Percentiles rank a stretch among this genome's conserved stretches.
These are phyloP conservation scores for Fusarium vanettenii DNA, from an alignment of 2,329 filamentous ascomycete genomes.

Conservation along the genomic window DNA sequence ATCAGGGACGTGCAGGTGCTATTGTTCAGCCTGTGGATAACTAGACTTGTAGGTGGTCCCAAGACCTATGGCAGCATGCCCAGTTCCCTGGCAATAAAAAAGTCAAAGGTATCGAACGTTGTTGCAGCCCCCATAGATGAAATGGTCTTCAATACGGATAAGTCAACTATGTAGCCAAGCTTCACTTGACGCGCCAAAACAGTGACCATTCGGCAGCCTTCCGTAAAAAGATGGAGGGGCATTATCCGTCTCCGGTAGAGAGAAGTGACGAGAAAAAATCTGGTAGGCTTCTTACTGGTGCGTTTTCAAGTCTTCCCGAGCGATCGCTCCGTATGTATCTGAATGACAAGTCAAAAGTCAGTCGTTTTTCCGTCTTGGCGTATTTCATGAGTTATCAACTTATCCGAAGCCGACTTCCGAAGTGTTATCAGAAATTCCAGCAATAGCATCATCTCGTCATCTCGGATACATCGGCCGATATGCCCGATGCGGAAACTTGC, in stretches of 20 bases:
- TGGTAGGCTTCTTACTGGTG: neutral
- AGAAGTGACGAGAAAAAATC: neutral
- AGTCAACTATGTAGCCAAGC: neutral
- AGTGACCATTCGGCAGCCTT: neutral
- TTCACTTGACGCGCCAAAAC: neutral
- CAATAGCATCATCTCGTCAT: neutral
- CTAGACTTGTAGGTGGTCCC: neutral
- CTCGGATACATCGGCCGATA: neutral
- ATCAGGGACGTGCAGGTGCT: conserved; percentile 37
- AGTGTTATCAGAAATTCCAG: neutral
- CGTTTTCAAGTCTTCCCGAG: neutral
- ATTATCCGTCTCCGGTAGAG: neutral
- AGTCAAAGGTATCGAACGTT: neutral
- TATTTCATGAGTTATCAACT: neutral
- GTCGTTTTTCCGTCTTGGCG: neutral
- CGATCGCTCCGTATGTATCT: neutral
- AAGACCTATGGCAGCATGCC: neutral
- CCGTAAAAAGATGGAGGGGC: neutral
- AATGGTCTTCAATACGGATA: neutral
- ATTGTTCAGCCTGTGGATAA: conserved; percentile 14
- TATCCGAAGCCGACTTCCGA: neutral
- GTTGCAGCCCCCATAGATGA: neutral
- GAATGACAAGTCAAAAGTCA: neutral
- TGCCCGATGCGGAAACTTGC: neutral
- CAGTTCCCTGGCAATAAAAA: neutral